Conservation (phyloP, 179 eudicot genomes). For the Beta corolliflora region DNA sequence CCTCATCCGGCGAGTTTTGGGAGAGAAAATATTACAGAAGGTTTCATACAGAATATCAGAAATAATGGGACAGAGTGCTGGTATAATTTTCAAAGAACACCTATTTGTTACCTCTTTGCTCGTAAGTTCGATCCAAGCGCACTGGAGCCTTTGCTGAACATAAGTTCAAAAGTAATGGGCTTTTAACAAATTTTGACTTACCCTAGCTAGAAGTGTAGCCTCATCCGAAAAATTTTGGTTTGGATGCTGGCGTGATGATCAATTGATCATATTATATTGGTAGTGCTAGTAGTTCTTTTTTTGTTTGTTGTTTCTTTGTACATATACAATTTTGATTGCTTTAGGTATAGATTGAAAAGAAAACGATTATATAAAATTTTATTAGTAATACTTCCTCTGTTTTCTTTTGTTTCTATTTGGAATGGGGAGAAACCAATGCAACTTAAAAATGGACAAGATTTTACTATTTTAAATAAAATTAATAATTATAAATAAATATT, state of each 20-base stretch:
- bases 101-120: slow-evolving; percentile 7
- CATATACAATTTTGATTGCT: slow-evolving; percentile 2
- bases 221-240: slow-evolving; percentile 1
- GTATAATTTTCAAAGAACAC: not conserved
- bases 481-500: too few species aligned
- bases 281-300: not conserved
- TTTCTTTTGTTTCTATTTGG: too few species aligned
- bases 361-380: too few species aligned
- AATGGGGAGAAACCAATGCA: too few species aligned
- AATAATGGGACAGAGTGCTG: slow-evolving; percentile 21
- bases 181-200: not conserved
- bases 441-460: too few species aligned
- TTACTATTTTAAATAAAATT: too few species aligned
- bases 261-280: not conserved
- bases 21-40: slow-evolving; percentile 54
- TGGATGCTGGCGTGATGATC: not conserved
- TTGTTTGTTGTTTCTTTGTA: not conserved
- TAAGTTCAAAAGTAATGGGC: not conserved
- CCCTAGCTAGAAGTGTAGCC: not conserved
- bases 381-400: too few species aligned
- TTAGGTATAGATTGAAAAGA: not conserved
- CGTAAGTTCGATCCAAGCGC: not conserved
- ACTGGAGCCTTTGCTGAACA: slow-evolving; percentile 3
- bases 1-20: slow-evolving; percentile 74
- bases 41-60: slow-evolving; percentile 53